Percentiles rank a stretch among this genome's conserved stretches.
Evolutionary conservation across 441 rosid species (phyloP).

Genomic region (Theobroma grandiflorum): DNA sequence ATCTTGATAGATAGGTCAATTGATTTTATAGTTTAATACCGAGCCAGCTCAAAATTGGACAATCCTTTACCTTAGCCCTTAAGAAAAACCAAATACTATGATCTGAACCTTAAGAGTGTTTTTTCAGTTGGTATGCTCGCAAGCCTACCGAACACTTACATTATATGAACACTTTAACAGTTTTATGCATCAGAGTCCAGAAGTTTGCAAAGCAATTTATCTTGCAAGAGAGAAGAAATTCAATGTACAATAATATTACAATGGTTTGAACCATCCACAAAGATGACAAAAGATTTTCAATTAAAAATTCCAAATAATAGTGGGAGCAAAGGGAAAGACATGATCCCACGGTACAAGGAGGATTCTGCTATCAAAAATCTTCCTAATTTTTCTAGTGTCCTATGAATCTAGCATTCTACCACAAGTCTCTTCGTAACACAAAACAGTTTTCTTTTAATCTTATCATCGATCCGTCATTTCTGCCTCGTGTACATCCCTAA

Average conservation of each 20-base stretch:
- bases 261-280: not conserved
- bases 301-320: no score
- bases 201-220: no score
- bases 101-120: not conserved
- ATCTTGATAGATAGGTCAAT: not conserved
- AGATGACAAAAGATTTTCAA: not conserved
- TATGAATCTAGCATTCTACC: conserved; percentile 2
- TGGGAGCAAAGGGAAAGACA: no score
- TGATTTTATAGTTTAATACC: not conserved
- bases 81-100: not conserved
- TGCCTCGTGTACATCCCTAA: not conserved
- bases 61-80: not conserved
- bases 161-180: no score
- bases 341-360: not conserved
- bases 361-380: not conserved
- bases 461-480: not conserved
- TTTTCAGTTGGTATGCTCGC: not conserved
- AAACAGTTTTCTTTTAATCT: not conserved
- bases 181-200: no score
- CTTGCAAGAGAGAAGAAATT: no score
- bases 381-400: not conserved
- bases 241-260: no score
- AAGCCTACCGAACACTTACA: no score
- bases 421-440: not conserved
- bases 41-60: not conserved